Conservation (phyloP, 352 stramenopile genomes). For the Globisporangium viniferum region DNA sequence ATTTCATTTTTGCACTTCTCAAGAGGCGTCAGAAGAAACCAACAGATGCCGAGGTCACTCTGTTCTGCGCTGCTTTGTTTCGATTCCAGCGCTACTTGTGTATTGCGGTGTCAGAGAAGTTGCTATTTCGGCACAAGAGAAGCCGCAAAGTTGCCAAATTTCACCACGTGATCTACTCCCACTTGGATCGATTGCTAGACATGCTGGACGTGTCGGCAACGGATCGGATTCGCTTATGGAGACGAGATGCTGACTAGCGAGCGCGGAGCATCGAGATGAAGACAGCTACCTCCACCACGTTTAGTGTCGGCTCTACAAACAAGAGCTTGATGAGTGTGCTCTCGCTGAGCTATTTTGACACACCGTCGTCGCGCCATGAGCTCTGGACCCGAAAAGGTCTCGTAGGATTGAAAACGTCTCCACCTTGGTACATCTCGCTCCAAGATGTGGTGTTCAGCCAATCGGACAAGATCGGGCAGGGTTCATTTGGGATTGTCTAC, state of each 20-base stretch:
- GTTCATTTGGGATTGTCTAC: background rate
- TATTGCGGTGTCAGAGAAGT: background rate
- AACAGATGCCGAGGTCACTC: background rate
- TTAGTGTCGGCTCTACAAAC: too few species aligned
- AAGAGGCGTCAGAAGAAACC: background rate
- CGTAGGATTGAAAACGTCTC: background rate
- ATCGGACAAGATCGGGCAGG: background rate
- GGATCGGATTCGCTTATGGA: background rate
- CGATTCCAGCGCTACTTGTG: background rate
- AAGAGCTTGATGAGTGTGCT: background rate
- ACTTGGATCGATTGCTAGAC: background rate
- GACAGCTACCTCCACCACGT: too few species aligned
- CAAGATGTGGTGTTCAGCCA: background rate
- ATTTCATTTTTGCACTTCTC: background rate
- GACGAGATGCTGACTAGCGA: background rate
- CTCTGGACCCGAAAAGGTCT: background rate
- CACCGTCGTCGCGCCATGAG: background rate
- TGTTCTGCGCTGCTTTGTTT: background rate
- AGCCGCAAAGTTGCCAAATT: background rate
- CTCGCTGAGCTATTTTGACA: background rate
- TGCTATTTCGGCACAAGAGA: background rate
- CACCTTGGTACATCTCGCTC: background rate
- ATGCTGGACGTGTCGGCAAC: background rate
- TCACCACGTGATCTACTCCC: background rate
- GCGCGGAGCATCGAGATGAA: too few species aligned